Conservation (phyloP, 331 rosid genomes). For the Prunus yedoensis region DNA sequence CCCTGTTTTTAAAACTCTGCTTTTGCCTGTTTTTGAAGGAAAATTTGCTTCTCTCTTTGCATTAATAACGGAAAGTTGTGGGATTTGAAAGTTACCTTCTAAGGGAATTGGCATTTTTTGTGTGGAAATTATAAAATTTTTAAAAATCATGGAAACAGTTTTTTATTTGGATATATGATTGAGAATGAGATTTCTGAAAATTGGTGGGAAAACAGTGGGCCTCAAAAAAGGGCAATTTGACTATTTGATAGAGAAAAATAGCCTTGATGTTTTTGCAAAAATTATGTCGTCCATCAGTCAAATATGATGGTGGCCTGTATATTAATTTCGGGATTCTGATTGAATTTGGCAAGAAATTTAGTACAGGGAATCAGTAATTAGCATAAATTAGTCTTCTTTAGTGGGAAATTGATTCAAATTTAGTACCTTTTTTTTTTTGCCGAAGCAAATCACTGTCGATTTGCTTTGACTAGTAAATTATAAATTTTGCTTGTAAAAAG, state of each 20-base stretch:
- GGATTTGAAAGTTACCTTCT: neutral
- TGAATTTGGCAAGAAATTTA: neutral
- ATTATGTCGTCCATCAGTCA: neutral
- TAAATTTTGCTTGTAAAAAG: no score
- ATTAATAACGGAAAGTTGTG: neutral
- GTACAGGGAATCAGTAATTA: neutral
- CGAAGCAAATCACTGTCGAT: no score
- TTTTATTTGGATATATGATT: neutral
- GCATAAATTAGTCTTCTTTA: neutral
- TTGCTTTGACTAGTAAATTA: no score
- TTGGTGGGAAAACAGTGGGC: neutral
- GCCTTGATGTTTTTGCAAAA: neutral
- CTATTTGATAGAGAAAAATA: neutral
- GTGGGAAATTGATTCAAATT: neutral
- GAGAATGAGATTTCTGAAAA: neutral
- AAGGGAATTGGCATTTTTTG: no score
- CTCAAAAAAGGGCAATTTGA: neutral
- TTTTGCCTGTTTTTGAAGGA: constrained; percentile 1
- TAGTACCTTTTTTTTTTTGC: no score
- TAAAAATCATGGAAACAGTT: neutral
- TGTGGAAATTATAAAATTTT: neutral
- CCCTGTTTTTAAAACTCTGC: constrained; percentile 12
- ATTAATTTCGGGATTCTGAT: neutral
- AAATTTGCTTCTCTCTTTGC: neutral
- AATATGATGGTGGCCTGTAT: neutral